Evolutionary conservation across 352 stramenopile species (phyloP).

Genomic region (Globisporangium paroecandrum): DNA sequence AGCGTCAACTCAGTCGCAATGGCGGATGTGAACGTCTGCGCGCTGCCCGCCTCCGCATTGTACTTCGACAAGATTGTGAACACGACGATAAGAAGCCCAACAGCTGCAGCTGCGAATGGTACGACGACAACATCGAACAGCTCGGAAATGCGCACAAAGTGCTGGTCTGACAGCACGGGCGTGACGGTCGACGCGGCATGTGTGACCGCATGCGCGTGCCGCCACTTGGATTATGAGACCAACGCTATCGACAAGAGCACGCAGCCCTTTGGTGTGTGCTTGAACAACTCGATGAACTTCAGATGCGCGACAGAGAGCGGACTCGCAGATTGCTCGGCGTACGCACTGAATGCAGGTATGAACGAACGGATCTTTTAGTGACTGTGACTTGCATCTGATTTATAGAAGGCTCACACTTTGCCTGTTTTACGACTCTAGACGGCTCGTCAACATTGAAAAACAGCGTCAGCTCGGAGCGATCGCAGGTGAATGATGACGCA

Average conservation of each 20-base stretch:
- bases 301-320: neutral
- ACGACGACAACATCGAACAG: slow-evolving; percentile 2
- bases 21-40: slow-evolving; percentile 14
- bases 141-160: neutral
- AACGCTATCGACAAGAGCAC: neutral
- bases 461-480: neutral
- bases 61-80: slow-evolving; percentile 18
- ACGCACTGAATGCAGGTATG: slow-evolving; percentile 23
- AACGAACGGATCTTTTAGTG: neutral
- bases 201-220: slow-evolving; percentile 11
- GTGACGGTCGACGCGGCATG: slow-evolving; percentile 9
- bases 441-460: slow-evolving; percentile 11
- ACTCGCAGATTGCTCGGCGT: slow-evolving; percentile 19
- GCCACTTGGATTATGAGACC: slow-evolving; percentile 2
- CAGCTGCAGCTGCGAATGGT: neutral
- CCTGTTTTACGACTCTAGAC: slow-evolving; percentile 4
- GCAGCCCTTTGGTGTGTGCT: slow-evolving; percentile 4
- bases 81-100: neutral
- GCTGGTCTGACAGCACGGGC: slow-evolving; percentile 14
- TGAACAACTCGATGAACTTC: slow-evolving; percentile 14
- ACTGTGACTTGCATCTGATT: neutral
- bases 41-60: slow-evolving; percentile 24
- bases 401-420: neutral
- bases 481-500: neutral
- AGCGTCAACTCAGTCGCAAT: neutral